phyloP scores from a whole-genome alignment of 2,329 filamentous ascomycete genomes.

The Waltergamsia citrina region DNA sequence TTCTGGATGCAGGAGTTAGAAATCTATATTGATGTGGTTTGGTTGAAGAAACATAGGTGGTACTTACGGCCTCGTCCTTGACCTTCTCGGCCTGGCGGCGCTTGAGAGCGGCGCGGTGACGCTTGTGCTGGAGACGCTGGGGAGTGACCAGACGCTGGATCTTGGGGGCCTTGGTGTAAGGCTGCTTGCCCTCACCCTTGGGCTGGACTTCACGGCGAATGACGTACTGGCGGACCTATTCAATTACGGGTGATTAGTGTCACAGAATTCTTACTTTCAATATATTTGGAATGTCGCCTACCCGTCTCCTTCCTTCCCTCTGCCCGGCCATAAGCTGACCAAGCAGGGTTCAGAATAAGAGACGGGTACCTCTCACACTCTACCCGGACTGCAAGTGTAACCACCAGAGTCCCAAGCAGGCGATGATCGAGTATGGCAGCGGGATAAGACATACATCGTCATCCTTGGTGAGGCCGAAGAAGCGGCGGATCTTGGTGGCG shows the following conservation, averaged over 20 bases:
- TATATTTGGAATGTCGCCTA: background rate
- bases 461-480: slow-evolving; percentile 99
- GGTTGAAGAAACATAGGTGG: background rate
- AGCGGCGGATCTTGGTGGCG: slow-evolving; percentile 98
- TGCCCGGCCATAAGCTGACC: no score
- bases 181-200: slow-evolving; percentile 94
- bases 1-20: slow-evolving; percentile 51
- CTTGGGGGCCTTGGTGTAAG: slow-evolving; percentile 99
- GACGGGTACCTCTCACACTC: slow-evolving; percentile 44
- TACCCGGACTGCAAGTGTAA: slow-evolving; percentile 37
- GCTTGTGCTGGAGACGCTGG: slow-evolving; percentile 99
- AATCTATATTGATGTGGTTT: slow-evolving; percentile 3
- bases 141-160: slow-evolving; percentile 99
- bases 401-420: slow-evolving; percentile 52
- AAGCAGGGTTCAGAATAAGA: no score
- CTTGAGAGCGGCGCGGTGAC: slow-evolving; percentile 96
- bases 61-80: slow-evolving; percentile 96
- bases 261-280: slow-evolving; percentile 6
- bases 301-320: background rate
- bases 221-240: slow-evolving; percentile 96
- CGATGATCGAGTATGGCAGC: slow-evolving; percentile 51
- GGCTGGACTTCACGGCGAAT: slow-evolving; percentile 97
- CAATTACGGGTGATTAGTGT: slow-evolving; percentile 26
- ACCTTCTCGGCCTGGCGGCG: slow-evolving; percentile 92
- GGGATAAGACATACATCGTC: slow-evolving; percentile 85